Base-by-base conservation (phyloP, 2,329 filamentous ascomycete genomes). In the Camptophora hylomeconis region DNA sequence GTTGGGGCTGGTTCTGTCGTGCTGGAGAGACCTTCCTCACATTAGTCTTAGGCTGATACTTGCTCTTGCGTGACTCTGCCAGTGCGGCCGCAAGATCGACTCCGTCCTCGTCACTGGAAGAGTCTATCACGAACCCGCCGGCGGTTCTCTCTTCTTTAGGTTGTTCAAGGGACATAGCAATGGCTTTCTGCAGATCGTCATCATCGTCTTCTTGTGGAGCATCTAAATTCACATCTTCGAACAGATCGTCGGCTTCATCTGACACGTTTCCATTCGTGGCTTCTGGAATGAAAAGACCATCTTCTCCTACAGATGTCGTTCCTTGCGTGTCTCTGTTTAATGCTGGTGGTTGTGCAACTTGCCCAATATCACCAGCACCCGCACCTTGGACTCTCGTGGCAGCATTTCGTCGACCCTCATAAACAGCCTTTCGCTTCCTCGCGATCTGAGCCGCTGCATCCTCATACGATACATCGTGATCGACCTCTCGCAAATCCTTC, bases 131-230 rank as follows among this genome's bases (percentile, higher is more conserved):
- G 3, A 66, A 54, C 34, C 72, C 68, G 34, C 69, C 65, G 7
- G 69, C 60, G 3, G 62, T 53, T 1, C 50, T 49, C 4, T 58
- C 52, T 3, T 62, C 57, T 6, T 55, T 50, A 6, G 48, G 44
- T 18, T 45, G 36, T 41, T 76, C 69, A 20, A 95, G 57, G 4
- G 87, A 95, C 53, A 95, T 64, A 2, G 80, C 79, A 46, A 95
- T 93, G 8, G 87, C 86, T 37, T 67, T 69, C 35, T 73, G 73
- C 5, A 95, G 61, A 28, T 93, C 82, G 38, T 80, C 75, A 11
- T 86, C 79, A 20, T 80, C 73, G 26, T 43, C 43, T 3, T 39
- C 42, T 6, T 40, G 14, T 10, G 25, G 28, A 13, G 17, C 24
- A 10, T 27, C 58, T 29, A 62, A 54, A 16, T 56, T 49, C 26